Evolutionary conservation across 345 rosid species (phyloP).

Genomic region (Syzygium aqueum): DNA sequence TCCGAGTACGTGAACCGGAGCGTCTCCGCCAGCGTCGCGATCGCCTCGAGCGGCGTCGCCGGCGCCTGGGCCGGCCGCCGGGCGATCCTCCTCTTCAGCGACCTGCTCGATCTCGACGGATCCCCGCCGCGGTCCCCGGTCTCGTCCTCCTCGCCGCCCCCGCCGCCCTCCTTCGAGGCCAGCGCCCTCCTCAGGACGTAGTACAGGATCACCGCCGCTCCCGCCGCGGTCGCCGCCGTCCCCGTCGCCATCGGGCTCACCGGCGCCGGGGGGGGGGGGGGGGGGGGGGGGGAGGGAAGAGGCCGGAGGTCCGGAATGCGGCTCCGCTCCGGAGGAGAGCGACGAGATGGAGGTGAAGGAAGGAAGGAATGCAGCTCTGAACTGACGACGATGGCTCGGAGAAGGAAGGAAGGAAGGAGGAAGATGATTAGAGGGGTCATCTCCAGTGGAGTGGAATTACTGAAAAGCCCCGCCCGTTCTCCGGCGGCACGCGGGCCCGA

Average conservation of each 20-base stretch:
- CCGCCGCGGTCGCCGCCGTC: conserved; percentile 84
- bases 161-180: conserved; percentile 11
- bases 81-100: conserved; percentile 51
- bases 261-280: background rate
- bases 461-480: background rate
- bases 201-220: conserved; percentile 62
- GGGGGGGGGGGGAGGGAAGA: background rate
- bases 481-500: accelerated
- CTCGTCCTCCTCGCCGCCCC: conserved; percentile 13
- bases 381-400: background rate
- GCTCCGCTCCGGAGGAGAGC: background rate
- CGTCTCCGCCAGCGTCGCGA: conserved; percentile 79
- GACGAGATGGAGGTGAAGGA: background rate
- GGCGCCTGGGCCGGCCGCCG: conserved; percentile 92
- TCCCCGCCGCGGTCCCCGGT: conserved; percentile 21
- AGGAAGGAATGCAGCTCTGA: background rate
- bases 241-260: conserved; percentile 60
- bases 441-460: background rate
- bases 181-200: conserved; percentile 48
- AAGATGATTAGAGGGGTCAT: background rate
- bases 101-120: conserved; percentile 40
- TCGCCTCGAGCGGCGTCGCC: conserved; percentile 87
- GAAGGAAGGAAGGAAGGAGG: background rate
- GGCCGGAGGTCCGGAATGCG: background rate
- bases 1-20: conserved; percentile 86